These are phyloP conservation scores for Xylariaceae sp. DNA, from an alignment of 2,329 filamentous ascomycete genomes.

Conservation along the genomic window DNA sequence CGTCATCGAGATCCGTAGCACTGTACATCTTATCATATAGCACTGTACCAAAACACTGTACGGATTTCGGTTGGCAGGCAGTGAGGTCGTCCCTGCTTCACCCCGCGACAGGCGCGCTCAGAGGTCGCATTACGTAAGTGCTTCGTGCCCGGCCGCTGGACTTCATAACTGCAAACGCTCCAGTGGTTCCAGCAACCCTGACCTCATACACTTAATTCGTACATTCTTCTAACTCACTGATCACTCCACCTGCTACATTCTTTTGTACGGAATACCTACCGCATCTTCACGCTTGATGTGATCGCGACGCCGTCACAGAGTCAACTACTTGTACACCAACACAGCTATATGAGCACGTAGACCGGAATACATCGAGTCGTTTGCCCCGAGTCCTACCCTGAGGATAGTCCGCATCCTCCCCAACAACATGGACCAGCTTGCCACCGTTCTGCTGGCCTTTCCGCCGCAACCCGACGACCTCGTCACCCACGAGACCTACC, in stretches of 20 bases:
- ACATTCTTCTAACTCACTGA: neutral
- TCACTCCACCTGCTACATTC: no score
- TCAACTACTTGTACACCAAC: neutral
- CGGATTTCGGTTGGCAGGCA: no score
- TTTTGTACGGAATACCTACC: neutral
- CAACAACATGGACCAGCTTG: conserved; percentile 36
- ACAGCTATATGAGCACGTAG: neutral
- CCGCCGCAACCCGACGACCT: conserved; percentile 29
- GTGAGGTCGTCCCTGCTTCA: neutral
- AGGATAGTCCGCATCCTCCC: neutral
- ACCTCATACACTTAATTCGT: neutral
- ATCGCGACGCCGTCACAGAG: neutral
- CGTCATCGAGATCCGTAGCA: no score
- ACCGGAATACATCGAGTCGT: no score
- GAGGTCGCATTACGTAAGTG: neutral
- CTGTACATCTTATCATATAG: no score
- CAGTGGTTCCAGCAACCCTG: no score
- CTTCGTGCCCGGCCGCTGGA: neutral
- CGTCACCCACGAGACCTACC: conserved; percentile 35
- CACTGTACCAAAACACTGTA: no score
- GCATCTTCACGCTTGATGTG: neutral
- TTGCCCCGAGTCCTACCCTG: neutral
- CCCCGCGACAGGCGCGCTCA: neutral
- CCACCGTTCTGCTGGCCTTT: conserved; percentile 39
- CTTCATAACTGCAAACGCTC: no score